Evolutionary conservation across 2,329 filamentous ascomycete genomes (phyloP).

Genomic region (Talaromyces sp.): DNA sequence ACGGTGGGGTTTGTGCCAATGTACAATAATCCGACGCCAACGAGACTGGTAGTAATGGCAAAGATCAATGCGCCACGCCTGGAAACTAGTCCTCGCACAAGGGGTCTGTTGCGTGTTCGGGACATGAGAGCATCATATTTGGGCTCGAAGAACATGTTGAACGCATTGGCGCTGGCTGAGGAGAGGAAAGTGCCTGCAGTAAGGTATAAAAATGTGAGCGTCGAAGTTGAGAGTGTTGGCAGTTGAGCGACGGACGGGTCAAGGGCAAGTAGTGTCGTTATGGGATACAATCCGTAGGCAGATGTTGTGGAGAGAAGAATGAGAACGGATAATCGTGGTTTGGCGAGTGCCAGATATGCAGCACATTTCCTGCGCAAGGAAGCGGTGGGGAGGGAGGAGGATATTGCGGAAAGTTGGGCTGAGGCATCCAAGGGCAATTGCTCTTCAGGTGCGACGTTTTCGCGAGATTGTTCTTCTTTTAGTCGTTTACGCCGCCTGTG

Average conservation of each 20-base stretch:
- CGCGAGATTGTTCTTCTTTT: slow-evolving; percentile 28
- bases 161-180: slow-evolving; percentile 83
- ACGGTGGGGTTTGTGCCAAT: slow-evolving; percentile 93
- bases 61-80: slow-evolving; percentile 70
- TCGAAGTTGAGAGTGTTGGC: slow-evolving; percentile 65
- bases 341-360: slow-evolving; percentile 85
- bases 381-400: slow-evolving; percentile 53
- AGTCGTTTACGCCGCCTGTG: slow-evolving; percentile 44
- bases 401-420: slow-evolving; percentile 55
- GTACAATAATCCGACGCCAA: slow-evolving; percentile 71
- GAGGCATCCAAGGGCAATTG: slow-evolving; percentile 58
- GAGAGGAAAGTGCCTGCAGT: slow-evolving; percentile 85
- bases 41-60: slow-evolving; percentile 65
- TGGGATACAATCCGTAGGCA: slow-evolving; percentile 87
- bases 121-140: slow-evolving; percentile 88
- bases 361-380: slow-evolving; percentile 66
- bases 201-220: slow-evolving; percentile 86
- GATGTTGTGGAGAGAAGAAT: slow-evolving; percentile 88
- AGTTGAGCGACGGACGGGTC: slow-evolving; percentile 62
- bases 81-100: slow-evolving; percentile 77
- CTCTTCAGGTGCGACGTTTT: slow-evolving; percentile 19
- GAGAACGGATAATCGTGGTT: slow-evolving; percentile 86
- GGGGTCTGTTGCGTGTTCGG: slow-evolving; percentile 82
- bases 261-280: slow-evolving; percentile 79
- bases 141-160: slow-evolving; percentile 97